A percentile compares a stretch with the other conserved stretches of the same genome.
Conservation (phyloP, 78 protist species). For the Anaeramoeba flamelloides region DNA sequence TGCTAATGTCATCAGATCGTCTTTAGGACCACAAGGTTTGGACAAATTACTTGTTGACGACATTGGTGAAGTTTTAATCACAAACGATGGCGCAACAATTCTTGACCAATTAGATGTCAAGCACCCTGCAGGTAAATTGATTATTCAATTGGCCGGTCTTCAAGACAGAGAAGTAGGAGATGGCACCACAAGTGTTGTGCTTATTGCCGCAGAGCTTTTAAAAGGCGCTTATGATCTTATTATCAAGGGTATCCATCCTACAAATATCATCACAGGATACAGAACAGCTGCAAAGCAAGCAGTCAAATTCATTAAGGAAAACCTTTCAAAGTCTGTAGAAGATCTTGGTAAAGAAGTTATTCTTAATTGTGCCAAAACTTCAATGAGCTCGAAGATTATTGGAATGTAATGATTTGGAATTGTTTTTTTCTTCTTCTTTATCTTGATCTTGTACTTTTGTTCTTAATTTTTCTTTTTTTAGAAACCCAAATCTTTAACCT, state of each 20-base stretch:
- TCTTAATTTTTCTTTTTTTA: neutral
- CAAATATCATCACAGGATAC: conserved; percentile 88
- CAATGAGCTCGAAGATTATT: conserved; percentile 66
- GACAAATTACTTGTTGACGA: conserved; percentile 97
- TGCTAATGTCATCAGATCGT: conserved; percentile 85
- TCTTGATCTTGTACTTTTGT: neutral
- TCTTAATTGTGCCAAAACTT: conserved; percentile 79
- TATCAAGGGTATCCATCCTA: conserved; percentile 81
- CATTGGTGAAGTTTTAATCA: conserved; percentile 75
- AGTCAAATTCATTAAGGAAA: conserved; percentile 61
- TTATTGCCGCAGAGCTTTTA: conserved; percentile 92
- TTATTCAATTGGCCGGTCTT: no score
- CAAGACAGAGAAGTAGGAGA: conserved; percentile 67
- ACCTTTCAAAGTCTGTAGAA: no score
- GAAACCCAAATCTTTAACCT: neutral
- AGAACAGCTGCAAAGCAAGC: conserved; percentile 78
- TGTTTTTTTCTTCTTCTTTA: no score
- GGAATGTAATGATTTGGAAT: no score
- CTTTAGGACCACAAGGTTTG: conserved; percentile 96
- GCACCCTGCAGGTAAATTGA: conserved; percentile 93
- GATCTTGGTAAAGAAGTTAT: conserved; percentile 66
- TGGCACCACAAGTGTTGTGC: conserved; percentile 96
- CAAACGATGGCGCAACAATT: conserved; percentile 94
- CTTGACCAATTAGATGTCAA: conserved; percentile 64
- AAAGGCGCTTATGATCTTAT: conserved; percentile 77